These are phyloP conservation scores for Casuarina equisetifolia DNA, from an alignment of 306 rosid species.

Conservation along the genomic window DNA sequence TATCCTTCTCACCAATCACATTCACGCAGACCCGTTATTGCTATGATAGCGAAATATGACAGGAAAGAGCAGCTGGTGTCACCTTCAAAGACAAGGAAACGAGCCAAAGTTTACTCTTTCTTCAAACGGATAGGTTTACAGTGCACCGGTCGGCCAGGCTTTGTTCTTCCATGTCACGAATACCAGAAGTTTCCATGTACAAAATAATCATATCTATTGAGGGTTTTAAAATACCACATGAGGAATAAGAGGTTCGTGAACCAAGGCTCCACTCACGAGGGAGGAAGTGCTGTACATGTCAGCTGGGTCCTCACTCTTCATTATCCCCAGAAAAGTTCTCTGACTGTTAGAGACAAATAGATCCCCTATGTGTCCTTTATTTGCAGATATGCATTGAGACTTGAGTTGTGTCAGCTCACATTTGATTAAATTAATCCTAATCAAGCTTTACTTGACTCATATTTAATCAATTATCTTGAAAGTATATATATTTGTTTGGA, in stretches of 20 bases:
- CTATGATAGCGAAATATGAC: not conserved
- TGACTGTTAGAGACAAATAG: not conserved
- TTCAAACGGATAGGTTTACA: slow-evolving; percentile 18
- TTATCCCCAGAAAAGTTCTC: not conserved
- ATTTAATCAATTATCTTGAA: too few relatives aligned
- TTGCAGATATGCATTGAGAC: too few relatives aligned
- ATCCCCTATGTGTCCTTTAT: not conserved
- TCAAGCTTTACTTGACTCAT: too few relatives aligned
- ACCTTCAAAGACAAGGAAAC: not conserved
- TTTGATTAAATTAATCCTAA: too few relatives aligned
- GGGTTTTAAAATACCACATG: slow-evolving; percentile 13
- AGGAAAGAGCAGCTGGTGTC: not conserved
- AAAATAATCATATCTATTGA: slow-evolving; percentile 18
- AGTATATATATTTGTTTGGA: too few relatives aligned
- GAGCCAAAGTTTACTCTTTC: slow-evolving; percentile 5
- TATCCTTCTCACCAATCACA: not conserved
- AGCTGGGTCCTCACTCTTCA: slow-evolving; percentile 13
- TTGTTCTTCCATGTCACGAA: not conserved
- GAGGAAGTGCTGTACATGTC: slow-evolving; percentile 25
- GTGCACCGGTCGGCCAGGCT: slow-evolving; percentile 19
- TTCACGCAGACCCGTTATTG: not conserved
- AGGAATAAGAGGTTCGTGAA: slow-evolving; percentile 7
- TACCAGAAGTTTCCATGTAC: slow-evolving; percentile 10
- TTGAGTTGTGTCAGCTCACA: too few relatives aligned
- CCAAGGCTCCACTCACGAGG: slow-evolving; percentile 28